Conservation (phyloP, 768 basidiomycete genomes). For the Cystofilobasidium ferigula region DNA sequence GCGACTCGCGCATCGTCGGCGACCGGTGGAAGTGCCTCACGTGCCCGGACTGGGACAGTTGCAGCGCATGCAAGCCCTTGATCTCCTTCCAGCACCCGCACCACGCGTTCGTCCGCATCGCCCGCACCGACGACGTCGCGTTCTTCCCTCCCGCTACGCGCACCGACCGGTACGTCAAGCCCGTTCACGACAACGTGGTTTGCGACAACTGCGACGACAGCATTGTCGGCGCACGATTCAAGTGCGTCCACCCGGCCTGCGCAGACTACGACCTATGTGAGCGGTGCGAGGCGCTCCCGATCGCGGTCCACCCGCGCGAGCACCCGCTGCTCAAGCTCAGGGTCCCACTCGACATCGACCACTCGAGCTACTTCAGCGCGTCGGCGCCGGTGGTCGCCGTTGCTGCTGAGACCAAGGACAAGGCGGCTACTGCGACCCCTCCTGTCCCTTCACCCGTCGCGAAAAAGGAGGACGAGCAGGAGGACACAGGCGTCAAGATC, state of each 20-base stretch:
- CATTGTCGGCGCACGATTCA: constrained; percentile 60
- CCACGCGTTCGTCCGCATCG: constrained; percentile 61
- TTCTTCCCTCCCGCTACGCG: neutral
- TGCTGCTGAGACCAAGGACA: neutral
- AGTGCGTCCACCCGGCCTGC: constrained; percentile 72
- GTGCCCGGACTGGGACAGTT: constrained; percentile 80
- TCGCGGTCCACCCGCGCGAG: neutral
- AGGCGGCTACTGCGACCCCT: neutral
- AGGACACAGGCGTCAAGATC: neutral
- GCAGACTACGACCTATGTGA: constrained; percentile 59
- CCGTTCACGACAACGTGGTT: neutral
- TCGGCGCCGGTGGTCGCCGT: neutral
- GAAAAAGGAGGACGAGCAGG: neutral
- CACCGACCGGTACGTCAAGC: neutral
- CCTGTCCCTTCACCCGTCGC: neutral
- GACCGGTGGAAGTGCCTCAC: constrained; percentile 58
- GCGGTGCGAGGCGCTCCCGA: constrained; percentile 16
- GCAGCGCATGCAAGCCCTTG: constrained; percentile 50
- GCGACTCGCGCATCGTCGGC: constrained; percentile 59
- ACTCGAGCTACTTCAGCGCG: neutral
- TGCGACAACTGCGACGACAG: constrained; percentile 30
- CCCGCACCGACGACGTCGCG: constrained; percentile 31
- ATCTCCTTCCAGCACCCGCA: constrained; percentile 56
- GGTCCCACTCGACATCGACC: constrained; percentile 1
- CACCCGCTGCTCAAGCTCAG: constrained; percentile 21